These are phyloP conservation scores for Fusarium zealandicum DNA, from an alignment of 2,329 filamentous ascomycete genomes.

Conservation along the genomic window DNA sequence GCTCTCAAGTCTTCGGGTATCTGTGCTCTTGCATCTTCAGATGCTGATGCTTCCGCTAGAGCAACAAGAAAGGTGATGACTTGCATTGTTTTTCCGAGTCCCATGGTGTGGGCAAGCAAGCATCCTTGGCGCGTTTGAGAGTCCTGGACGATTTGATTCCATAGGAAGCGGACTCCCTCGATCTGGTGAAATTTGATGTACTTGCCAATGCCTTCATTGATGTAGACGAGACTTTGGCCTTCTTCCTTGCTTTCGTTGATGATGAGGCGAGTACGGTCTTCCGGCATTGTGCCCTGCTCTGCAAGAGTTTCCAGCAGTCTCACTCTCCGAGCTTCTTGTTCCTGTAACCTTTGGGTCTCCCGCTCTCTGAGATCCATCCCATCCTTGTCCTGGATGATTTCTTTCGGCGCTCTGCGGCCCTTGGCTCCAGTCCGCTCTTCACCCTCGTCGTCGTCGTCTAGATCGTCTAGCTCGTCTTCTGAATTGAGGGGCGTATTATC, in stretches of 20 bases:
- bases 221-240: constrained; percentile 65
- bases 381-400: constrained; percentile 48
- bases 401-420: constrained; percentile 38
- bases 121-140: constrained; percentile 71
- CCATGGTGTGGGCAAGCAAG: constrained; percentile 88
- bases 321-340: constrained; percentile 61
- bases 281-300: constrained; percentile 51
- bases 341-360: constrained; percentile 60
- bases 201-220: constrained; percentile 68
- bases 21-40: constrained; percentile 68
- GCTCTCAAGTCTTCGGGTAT: constrained; percentile 70
- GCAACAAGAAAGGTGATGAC: constrained; percentile 83
- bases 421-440: constrained; percentile 21
- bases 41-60: constrained; percentile 70
- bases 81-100: constrained; percentile 92
- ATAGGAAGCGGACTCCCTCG: constrained; percentile 84
- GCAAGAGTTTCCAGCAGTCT: constrained; percentile 57
- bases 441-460: constrained; percentile 20
- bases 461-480: constrained; percentile 20
- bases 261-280: constrained; percentile 60
- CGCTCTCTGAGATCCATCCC: constrained; percentile 61
- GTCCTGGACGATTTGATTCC: constrained; percentile 78
- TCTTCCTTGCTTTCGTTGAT: constrained; percentile 73
- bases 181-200: constrained; percentile 83
- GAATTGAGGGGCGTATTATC: constrained; percentile 28